These are phyloP conservation scores for Flaveria brownii DNA, from an alignment of 129 eudicot genomes.

Conservation along the genomic window DNA sequence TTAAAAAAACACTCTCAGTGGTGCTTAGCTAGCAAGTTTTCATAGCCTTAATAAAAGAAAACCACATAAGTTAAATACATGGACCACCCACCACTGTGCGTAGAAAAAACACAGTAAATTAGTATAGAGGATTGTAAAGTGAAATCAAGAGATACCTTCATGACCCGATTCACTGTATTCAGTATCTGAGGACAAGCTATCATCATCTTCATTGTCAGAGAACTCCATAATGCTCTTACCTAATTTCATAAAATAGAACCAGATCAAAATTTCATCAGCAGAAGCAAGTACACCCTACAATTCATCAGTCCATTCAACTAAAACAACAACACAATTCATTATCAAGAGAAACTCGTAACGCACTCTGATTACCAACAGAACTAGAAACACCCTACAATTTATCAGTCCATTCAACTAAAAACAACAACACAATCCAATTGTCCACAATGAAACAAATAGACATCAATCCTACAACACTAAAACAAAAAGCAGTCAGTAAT, in stretches of 20 bases:
- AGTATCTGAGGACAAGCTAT: conserved; percentile 29
- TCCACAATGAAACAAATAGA: neutral
- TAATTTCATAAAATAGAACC: neutral
- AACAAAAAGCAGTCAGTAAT: neutral
- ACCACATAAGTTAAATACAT: neutral
- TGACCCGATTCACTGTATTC: conserved; percentile 29
- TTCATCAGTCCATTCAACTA: no score
- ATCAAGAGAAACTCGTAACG: neutral
- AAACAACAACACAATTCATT: neutral
- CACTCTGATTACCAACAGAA: neutral
- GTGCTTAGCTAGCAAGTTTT: neutral
- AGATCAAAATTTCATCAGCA: neutral
- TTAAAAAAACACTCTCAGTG: neutral
- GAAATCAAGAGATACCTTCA: conserved; percentile 30
- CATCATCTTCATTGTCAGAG: conserved; percentile 36
- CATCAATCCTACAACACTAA: neutral
- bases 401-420: neutral
- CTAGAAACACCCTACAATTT: neutral
- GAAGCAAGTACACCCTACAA: neutral
- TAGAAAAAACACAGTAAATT: neutral
- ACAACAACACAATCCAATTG: neutral
- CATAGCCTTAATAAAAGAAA: neutral
- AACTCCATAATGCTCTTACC: conserved; percentile 30
- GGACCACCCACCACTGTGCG: neutral
- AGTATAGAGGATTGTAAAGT: neutral